These are phyloP conservation scores for Aureobasidium musti DNA, from an alignment of 2,329 filamentous ascomycete species.

Conservation along the genomic window DNA sequence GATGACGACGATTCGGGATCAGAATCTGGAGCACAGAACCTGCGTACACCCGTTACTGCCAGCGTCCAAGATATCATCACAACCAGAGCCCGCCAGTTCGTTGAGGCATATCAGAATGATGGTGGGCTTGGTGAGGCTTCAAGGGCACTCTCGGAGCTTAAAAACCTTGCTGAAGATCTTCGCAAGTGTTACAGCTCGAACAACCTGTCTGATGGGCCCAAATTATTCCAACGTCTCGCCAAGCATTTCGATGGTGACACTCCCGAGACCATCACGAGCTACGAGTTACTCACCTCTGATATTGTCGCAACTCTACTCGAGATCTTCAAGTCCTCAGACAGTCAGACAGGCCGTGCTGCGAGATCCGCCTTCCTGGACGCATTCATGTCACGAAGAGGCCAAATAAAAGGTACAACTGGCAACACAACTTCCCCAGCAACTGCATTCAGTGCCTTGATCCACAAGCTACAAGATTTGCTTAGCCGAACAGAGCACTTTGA, in stretches of 20 bases:
- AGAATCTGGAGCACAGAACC: conserved; percentile 24
- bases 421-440: conserved; percentile 71
- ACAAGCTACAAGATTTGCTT: conserved; percentile 92
- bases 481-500: conserved; percentile 98
- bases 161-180: conserved; percentile 70
- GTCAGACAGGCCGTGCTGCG: conserved; percentile 58
- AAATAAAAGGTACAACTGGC: conserved; percentile 62
- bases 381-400: conserved; percentile 77
- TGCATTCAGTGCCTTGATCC: conserved; percentile 84
- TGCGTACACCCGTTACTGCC: conserved; percentile 39
- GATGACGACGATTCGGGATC: conserved; percentile 44
- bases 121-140: conserved; percentile 76
- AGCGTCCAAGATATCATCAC: conserved; percentile 70
- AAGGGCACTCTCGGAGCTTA: conserved; percentile 72
- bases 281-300: conserved; percentile 86
- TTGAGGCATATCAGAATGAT: conserved; percentile 79
- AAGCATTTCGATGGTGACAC: conserved; percentile 86
- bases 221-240: conserved; percentile 74
- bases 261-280: conserved; percentile 90
- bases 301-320: conserved; percentile 82
- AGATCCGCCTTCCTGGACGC: conserved; percentile 84
- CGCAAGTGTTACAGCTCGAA: conserved; percentile 62
- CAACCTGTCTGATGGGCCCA: conserved; percentile 52
- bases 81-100: conserved; percentile 75
- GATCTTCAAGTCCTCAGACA: conserved; percentile 73